Percentiles rank a stretch among this genome's conserved stretches.
Conservation (phyloP, 805 yeast species). For the Wickerhamiella australiensis region DNA sequence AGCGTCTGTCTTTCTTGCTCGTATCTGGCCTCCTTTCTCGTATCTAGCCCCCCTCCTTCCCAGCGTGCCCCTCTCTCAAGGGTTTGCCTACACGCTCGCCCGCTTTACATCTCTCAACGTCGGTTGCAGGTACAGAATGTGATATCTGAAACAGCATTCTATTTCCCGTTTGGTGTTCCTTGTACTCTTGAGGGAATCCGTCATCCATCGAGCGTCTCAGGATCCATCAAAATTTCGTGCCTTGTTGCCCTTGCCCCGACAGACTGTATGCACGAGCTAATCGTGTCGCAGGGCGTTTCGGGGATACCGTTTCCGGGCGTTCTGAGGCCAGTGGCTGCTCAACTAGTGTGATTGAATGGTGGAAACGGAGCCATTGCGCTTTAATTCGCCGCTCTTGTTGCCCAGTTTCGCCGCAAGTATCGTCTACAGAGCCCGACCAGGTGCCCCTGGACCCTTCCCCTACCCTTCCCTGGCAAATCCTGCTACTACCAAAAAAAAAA, state of each 20-base stretch:
- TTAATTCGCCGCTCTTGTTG: no score
- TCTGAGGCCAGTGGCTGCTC: no score
- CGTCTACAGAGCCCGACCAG: no score
- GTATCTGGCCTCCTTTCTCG: no score
- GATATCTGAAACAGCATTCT: neutral
- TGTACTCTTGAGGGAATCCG: neutral
- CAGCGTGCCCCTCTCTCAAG: no score
- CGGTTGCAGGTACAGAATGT: neutral
- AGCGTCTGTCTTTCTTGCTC: no score
- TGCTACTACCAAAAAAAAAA: neutral
- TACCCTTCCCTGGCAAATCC: neutral
- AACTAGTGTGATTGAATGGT: no score
- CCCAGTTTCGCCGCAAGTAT: no score
- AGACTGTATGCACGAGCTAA: slow-evolving; percentile 1
- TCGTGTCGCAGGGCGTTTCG: slow-evolving; percentile 3
- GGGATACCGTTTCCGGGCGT: neutral
- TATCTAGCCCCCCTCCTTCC: no score
- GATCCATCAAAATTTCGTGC: neutral
- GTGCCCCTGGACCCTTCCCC: neutral
- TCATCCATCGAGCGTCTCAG: neutral
- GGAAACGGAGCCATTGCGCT: no score
- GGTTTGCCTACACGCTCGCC: no score
- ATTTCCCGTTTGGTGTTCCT: neutral
- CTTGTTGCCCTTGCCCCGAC: neutral
- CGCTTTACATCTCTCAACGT: no score